Evolutionary conservation across 306 rosid genomes (phyloP), one percentile per base, ranked within the genome.

Genomic region (Potentilla sterilis): DNA sequence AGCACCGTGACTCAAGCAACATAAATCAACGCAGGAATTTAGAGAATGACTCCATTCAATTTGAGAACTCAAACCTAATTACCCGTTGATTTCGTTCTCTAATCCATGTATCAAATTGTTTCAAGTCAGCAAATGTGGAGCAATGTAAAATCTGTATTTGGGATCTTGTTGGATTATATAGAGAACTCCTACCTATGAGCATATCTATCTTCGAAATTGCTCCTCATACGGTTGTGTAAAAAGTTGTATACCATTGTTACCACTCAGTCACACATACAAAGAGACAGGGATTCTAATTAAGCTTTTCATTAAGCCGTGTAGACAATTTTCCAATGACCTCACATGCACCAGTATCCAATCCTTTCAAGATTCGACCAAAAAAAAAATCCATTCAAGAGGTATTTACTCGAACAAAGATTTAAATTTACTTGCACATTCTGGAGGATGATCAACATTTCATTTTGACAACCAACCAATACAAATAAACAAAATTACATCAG

Each of bases 381-480:
- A 28, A 28, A 28, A 28, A 35, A 12, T 34, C n/a, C 42, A 40
- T 66, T 66, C 70, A 19, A 41, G n/a, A 19, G n/a, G 48, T 47
- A 38, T 18, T 38, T 28, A 9, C 34, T 40, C 28, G 6, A 66
- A 40, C 34, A 66, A 42, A 2, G 7, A 22, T 12, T 22, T 12
- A 11, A 22, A n/a, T 12, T 19, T 13, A 32, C 44, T 18, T 37
- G 77, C 55, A 73, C 11, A 34, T 41, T 57, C 22, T 55, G 77
- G 41, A 57, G 54, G 40, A 73, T 24, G 54, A 22, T 40, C 54
- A 44, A 74, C 58, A 58, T 58, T 57, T 40, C 10, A 57, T 40
- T 51, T 28, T 79, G 49, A 11, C 52, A 52, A 47, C 38, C 48
- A 68, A 74, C 42, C 79, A 48, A 63, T 54, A 59, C 65, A 47